Evolutionary conservation across 257 asterid genomes (phyloP).

Genomic region (Solanum lycopersicoides): DNA sequence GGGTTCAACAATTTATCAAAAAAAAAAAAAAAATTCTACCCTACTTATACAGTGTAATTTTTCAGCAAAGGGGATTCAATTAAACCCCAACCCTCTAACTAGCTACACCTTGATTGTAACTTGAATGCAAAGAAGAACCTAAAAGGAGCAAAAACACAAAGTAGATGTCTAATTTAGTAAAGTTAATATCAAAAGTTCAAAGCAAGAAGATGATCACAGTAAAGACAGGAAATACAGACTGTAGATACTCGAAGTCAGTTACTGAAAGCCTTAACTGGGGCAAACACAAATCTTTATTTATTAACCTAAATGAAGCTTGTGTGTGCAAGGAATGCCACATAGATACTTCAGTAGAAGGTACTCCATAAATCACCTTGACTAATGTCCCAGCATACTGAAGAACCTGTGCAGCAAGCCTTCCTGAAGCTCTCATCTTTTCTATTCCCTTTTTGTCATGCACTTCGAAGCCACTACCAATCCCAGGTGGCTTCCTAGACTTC

Average conservation of each 20-base stretch:
- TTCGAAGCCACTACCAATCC: conserved; percentile 56
- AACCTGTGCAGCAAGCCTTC: conserved; percentile 92
- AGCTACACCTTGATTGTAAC: neutral
- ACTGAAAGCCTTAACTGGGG: neutral
- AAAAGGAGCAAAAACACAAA: neutral
- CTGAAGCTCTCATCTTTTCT: conserved; percentile 93
- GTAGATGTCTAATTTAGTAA: neutral
- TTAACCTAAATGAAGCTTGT: neutral
- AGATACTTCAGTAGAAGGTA: neutral
- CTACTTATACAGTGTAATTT: neutral
- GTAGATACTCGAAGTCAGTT: neutral
- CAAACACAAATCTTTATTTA: neutral
- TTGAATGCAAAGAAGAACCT: neutral
- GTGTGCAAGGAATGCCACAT: neutral
- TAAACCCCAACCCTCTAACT: neutral
- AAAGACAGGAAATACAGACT: neutral
- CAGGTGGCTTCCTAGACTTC: conserved; percentile 66
- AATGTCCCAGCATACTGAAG: conserved; percentile 92
- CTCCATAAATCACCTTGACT: conserved; percentile 55
- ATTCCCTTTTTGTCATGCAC: conserved; percentile 80
- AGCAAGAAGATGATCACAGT: neutral
- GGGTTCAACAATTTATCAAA: neutral
- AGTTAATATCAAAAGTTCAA: neutral
- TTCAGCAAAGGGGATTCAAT: neutral
- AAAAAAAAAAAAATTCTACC: neutral